These are phyloP conservation scores for Beauveria pseudobassiana DNA, from an alignment of 2,329 filamentous ascomycete species.

Conservation along the genomic window DNA sequence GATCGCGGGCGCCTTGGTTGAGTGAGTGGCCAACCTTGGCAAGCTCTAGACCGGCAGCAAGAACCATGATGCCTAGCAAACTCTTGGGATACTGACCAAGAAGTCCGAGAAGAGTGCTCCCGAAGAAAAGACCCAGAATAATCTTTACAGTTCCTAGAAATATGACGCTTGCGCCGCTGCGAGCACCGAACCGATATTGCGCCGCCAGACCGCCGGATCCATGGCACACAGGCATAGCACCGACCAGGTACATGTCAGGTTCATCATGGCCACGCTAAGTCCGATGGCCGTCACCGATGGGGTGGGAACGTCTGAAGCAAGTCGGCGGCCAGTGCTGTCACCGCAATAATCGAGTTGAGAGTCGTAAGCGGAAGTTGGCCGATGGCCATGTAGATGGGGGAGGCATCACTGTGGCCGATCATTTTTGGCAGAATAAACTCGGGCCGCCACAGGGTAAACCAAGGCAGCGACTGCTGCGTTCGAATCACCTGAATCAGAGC, in stretches of 20 bases:
- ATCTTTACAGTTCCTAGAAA: constrained; percentile 72
- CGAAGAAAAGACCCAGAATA: constrained; percentile 65
- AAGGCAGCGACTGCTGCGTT: constrained; percentile 34
- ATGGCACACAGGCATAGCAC: constrained; percentile 92
- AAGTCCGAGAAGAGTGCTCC: constrained; percentile 63
- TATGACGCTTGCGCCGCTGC: constrained; percentile 77
- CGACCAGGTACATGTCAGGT: constrained; percentile 80
- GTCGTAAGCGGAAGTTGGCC: constrained; percentile 87
- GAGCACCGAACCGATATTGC: constrained; percentile 84
- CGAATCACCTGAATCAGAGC: constrained; percentile 39
- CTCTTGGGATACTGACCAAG: constrained; percentile 66
- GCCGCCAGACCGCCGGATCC: constrained; percentile 86
- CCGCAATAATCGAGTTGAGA: constrained; percentile 87
- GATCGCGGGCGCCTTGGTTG: constrained; percentile 60
- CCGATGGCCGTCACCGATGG: constrained; percentile 73
- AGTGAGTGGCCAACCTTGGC: constrained; percentile 77
- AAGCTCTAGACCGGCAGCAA: constrained; percentile 82
- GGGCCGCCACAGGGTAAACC: constrained; percentile 55
- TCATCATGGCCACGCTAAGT: constrained; percentile 75
- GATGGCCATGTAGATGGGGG: constrained; percentile 54
- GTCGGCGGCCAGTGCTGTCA: constrained; percentile 69
- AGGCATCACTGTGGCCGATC: constrained; percentile 22
- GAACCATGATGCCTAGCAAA: constrained; percentile 78
- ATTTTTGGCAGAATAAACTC: constrained; percentile 30
- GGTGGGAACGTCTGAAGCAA: constrained; percentile 58